Evolutionary conservation across 805 yeast species (phyloP), one percentile per base, ranked within the genome.

Genomic region (Starmerella floricola): DNA sequence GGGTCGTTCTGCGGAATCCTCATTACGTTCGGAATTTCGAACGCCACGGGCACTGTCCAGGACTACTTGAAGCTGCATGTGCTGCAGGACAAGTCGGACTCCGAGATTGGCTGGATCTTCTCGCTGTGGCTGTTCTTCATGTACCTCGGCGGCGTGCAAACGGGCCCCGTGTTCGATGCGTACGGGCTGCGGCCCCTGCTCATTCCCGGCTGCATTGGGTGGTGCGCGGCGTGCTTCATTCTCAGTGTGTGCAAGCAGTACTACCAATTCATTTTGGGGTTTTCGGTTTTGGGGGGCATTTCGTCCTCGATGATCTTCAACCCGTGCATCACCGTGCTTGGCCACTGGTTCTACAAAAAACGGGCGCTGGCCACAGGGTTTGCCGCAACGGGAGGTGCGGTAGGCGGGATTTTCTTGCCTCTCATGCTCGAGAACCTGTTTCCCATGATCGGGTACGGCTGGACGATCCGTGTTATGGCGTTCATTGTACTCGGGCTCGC

Each of bases 41-140:
- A 79, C 55, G 61, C 81, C 0, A 66, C 73, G 8, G 87, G 87
- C 42, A 78, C 78, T 0, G 65, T 79, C 31, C 83, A 79, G 56
- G 73, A 83, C 1, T 78, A 74, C 53, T 66, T 79, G 2, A 59
- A 73, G 3, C 57, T 60, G 13, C 70, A 79, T 52, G 78, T 74
- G 43, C 62, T 81, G 42, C 53, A 54, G 2, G 50, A 64, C 23
- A 58, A 65, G 12, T 57, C 69, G 6, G 66, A 74, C 4, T 67
- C 78, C 6, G 60, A 73, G 2, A 64, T 78, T 3, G 74, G 83
- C 2, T 81, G 88, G 91, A 72, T 80, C 40, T 81, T 80, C 54
- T 71, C 63, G 6, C 38, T 61, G 11, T 63, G 61, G 54, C 51
- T 62, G n/a, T 61, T 57, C 44, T 48, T 62, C 32, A 61, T 62